Percentiles rank a stretch among this genome's conserved stretches.
Evolutionary conservation across 805 yeast genomes (phyloP).

Genomic region (Candida methanosorbosa): DNA sequence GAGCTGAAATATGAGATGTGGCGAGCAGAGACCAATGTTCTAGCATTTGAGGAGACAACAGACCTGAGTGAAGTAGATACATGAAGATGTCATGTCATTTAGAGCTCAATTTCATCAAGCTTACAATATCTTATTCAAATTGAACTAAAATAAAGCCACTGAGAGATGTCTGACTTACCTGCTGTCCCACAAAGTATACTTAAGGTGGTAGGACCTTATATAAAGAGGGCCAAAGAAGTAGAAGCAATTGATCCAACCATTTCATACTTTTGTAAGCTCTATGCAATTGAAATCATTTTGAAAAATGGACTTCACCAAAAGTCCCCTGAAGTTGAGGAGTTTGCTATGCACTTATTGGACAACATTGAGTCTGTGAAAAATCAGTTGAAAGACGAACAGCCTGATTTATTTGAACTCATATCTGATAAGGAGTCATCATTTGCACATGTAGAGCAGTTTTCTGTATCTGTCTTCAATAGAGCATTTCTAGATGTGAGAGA

Average conservation of each 20-base stretch:
- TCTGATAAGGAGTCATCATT: constrained; percentile 51
- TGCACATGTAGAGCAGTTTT: constrained; percentile 48
- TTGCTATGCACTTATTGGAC: constrained; percentile 58
- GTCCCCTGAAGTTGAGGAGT: constrained; percentile 45
- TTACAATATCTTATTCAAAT: too few species aligned
- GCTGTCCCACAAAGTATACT: constrained; percentile 22
- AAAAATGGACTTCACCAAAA: constrained; percentile 48
- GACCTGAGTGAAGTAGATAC: too few species aligned
- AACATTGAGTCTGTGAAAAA: constrained; percentile 54
- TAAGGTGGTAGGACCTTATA: constrained; percentile 34
- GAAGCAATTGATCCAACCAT: constrained; percentile 52
- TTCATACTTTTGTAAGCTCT: constrained; percentile 63
- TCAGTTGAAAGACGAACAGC: constrained; percentile 28
- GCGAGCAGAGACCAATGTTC: too few species aligned
- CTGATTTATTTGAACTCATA: constrained; percentile 38
- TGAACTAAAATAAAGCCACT: too few species aligned
- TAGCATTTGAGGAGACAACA: too few species aligned
- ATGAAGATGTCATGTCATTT: too few species aligned
- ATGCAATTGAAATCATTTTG: constrained; percentile 68
- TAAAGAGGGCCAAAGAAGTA: constrained; percentile 52
- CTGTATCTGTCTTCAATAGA: constrained; percentile 46
- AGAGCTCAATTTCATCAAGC: too few species aligned
- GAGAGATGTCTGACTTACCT: constrained; percentile 1
- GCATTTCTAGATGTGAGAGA: constrained; percentile 39
- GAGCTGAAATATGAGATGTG: too few species aligned